A percentile compares a stretch with the other conserved stretches of the same genome.
Conservation (phyloP, 2,329 filamentous ascomycete genomes). For the Teratosphaeria epicoccoides region DNA sequence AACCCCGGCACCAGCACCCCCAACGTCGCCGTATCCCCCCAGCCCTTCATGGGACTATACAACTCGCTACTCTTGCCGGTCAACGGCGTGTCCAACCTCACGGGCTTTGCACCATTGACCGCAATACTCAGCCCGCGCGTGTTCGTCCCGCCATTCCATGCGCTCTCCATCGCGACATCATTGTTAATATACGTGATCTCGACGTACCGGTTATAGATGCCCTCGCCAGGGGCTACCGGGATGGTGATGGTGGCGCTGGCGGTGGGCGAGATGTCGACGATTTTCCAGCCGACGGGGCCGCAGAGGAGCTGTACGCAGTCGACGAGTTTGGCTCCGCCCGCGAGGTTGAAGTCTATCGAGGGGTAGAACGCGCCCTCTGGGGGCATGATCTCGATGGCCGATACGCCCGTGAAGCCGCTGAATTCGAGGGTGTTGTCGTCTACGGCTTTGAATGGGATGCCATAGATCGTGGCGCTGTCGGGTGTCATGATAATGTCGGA, state of each 20-base stretch:
- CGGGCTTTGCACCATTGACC: conserved; percentile 34
- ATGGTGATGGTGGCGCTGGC: conserved; percentile 29
- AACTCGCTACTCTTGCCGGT: conserved; percentile 28
- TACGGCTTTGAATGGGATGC: conserved; percentile 16
- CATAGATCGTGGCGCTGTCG: background rate
- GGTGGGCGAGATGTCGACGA: conserved; percentile 29
- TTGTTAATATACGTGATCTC: conserved; percentile 45
- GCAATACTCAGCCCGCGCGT: conserved; percentile 41
- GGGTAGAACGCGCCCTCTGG: conserved; percentile 32
- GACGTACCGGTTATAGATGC: conserved; percentile 27
- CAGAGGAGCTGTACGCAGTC: conserved; percentile 33
- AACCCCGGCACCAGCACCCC: conserved; percentile 39
- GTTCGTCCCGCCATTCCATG: conserved; percentile 38
- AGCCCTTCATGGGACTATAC: conserved; percentile 36
- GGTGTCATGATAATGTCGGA: too few species aligned
- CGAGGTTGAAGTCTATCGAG: conserved; percentile 27
- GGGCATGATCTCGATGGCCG: conserved; percentile 15
- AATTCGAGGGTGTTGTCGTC: conserved; percentile 21
- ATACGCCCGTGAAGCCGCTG: conserved; percentile 7
- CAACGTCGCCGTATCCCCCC: conserved; percentile 40
- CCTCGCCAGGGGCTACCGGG: conserved; percentile 1
- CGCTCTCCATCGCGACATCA: conserved; percentile 34
- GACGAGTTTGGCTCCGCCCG: conserved; percentile 27
- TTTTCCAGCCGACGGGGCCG: conserved; percentile 34
- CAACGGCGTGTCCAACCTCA: conserved; percentile 42